Percentiles rank a stretch among this genome's conserved stretches.
phyloP scores from a whole-genome alignment of 2,329 filamentous ascomycete species.

The Nannizziopsis barbatae region DNA sequence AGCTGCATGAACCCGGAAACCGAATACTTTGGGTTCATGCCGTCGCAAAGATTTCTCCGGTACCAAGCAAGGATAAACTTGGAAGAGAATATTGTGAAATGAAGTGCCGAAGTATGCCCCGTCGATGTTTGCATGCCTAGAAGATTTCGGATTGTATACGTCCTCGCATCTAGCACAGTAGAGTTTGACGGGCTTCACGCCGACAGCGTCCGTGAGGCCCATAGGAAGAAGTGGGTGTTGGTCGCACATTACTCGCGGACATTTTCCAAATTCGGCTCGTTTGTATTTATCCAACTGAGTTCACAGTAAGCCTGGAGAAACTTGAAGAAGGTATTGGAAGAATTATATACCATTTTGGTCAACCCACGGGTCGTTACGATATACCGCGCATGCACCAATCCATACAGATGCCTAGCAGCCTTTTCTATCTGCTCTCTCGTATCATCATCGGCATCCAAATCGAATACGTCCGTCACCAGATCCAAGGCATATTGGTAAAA shows the following conservation, averaged over 20 bases:
- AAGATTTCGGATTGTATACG: conserved; percentile 97
- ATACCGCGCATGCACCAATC: conserved; percentile 88
- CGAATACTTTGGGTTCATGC: conserved; percentile 83
- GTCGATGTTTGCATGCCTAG: conserved; percentile 86
- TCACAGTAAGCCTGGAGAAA: not conserved
- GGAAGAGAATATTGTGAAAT: conserved; percentile 98
- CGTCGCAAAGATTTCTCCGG: conserved; percentile 75
- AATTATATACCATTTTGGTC: conserved; percentile 73
- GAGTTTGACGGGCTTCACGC: conserved; percentile 83
- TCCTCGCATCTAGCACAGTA: conserved; percentile 97
- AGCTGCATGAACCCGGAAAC: conserved; percentile 86
- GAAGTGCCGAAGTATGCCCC: conserved; percentile 96
- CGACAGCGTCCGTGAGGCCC: conserved; percentile 81
- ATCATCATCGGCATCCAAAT: conserved; percentile 96
- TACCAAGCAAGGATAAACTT: conserved; percentile 85
- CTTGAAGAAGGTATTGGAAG: conserved; percentile 3
- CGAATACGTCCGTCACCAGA: conserved; percentile 94
- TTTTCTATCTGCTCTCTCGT: conserved; percentile 98
- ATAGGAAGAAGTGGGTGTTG: conserved; percentile 88
- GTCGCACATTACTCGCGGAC: conserved; percentile 88
- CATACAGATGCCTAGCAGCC: conserved; percentile 88
- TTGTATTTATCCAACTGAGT: conserved; percentile 96
- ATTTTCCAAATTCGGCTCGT: conserved; percentile 95
- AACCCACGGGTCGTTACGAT: conserved; percentile 91
- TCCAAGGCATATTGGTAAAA: conserved; percentile 99